A percentile compares a stretch with the other conserved stretches of the same genome.
phyloP scores from a whole-genome alignment of 805 yeast genomes.

The Candida golubevii region DNA sequence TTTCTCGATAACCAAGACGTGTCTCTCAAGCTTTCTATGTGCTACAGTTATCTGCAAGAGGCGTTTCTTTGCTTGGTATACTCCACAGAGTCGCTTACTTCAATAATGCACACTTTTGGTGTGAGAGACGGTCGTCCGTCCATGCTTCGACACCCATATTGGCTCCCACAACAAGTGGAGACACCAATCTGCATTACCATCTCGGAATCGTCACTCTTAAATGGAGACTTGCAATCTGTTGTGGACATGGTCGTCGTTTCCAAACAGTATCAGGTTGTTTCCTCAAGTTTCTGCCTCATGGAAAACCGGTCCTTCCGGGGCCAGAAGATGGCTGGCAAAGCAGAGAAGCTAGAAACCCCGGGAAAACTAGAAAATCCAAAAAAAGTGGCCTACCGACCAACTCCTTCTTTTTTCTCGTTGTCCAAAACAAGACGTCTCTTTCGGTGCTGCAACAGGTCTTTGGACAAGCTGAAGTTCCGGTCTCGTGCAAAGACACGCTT shows the following conservation, averaged over 20 bases:
- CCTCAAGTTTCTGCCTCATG: no score
- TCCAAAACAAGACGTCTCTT: no score
- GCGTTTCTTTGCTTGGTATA: conserved; percentile 19
- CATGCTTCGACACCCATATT: conserved; percentile 36
- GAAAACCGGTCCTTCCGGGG: no score
- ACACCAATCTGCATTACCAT: not conserved
- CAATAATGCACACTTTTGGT: conserved; percentile 33
- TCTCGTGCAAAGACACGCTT: no score
- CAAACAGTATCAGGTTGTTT: not conserved
- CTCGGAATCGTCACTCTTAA: not conserved
- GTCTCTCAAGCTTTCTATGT: conserved; percentile 36
- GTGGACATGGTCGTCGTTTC: not conserved
- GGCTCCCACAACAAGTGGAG: not conserved
- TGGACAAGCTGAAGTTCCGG: no score
- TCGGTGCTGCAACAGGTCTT: no score
- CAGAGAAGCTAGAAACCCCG: no score
- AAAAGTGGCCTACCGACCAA: no score
- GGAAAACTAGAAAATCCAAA: no score
- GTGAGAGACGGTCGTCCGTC: conserved; percentile 30
- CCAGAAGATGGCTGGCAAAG: no score
- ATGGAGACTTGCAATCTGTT: no score
- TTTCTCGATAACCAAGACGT: conserved; percentile 52
- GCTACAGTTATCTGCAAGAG: conserved; percentile 14
- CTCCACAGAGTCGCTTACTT: conserved; percentile 29
- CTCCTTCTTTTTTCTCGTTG: no score